Conservation (phyloP, 352 stramenopile genomes). For the Globisporangium acanthophoron region DNA sequence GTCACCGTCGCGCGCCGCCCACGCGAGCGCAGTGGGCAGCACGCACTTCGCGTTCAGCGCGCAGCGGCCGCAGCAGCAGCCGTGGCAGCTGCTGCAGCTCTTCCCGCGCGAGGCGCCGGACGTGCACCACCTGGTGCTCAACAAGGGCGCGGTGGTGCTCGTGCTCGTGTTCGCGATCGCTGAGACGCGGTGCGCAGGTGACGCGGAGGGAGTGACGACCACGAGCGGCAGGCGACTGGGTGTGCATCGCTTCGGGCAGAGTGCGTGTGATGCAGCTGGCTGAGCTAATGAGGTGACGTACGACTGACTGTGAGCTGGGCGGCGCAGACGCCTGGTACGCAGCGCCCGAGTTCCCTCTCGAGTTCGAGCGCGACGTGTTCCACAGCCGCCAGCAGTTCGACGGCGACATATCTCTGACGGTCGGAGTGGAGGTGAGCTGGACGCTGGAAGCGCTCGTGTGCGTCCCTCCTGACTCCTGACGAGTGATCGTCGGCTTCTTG, state of each 20-base stretch:
- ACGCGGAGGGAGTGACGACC: not conserved
- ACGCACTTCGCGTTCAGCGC: slow-evolving; percentile 35
- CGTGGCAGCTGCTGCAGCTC: slow-evolving; percentile 48
- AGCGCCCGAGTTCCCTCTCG: slow-evolving; percentile 32
- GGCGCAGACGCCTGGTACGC: slow-evolving; percentile 26
- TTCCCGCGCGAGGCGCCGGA: not conserved
- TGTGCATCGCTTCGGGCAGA: slow-evolving; percentile 23
- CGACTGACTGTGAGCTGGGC: no score
- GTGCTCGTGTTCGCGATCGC: slow-evolving; percentile 25
- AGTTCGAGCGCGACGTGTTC: slow-evolving; percentile 14
- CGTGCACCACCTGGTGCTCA: slow-evolving; percentile 45
- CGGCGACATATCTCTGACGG: not conserved
- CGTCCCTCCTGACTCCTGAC: no score
- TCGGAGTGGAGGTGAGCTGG: slow-evolving; percentile 16
- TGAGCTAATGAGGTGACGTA: no score
- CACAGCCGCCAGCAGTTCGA: not conserved
- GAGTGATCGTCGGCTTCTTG: not conserved
- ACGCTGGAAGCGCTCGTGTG: no score
- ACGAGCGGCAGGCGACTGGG: slow-evolving; percentile 3
- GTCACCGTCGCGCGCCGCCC: slow-evolving; percentile 19
- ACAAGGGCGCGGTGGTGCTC: slow-evolving; percentile 31
- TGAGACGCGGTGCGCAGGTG: not conserved
- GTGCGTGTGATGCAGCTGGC: slow-evolving; percentile 6
- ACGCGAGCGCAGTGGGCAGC: slow-evolving; percentile 13
- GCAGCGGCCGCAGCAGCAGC: slow-evolving; percentile 23